These are phyloP conservation scores for Exophiala alcalophila DNA, from an alignment of 2,329 filamentous ascomycete species.

Conservation along the genomic window DNA sequence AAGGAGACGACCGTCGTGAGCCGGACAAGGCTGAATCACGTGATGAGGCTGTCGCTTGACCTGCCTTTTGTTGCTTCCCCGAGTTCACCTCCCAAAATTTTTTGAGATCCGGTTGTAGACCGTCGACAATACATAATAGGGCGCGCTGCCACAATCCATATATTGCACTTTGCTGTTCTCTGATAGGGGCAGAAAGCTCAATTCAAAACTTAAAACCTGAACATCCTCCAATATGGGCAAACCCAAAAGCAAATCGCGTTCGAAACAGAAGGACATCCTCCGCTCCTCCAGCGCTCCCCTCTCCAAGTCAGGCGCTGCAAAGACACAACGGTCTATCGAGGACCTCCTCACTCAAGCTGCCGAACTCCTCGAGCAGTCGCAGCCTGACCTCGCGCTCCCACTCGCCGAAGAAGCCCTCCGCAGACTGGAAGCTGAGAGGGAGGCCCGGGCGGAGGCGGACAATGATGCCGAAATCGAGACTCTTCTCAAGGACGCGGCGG, in stretches of 20 bases:
- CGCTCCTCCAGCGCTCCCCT: constrained; percentile 28
- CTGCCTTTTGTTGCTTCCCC: too few species aligned
- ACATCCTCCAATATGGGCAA: constrained; percentile 20
- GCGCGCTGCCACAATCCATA: too few species aligned
- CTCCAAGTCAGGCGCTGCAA: constrained; percentile 43
- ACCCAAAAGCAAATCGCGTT: constrained; percentile 18
- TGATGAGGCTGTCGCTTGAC: too few species aligned
- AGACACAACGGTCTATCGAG: constrained; percentile 51
- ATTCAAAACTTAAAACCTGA: too few species aligned
- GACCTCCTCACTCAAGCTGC: constrained; percentile 57
- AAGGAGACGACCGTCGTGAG: too few species aligned
- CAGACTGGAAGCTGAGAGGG: constrained; percentile 30
- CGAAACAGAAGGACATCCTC: constrained; percentile 21
- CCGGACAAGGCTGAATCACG: too few species aligned
- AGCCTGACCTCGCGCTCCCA: constrained; percentile 56
- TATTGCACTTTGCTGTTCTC: too few species aligned
- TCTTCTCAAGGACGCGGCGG: constrained; percentile 26
- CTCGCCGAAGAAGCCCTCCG: constrained; percentile 53
- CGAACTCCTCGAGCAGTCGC: constrained; percentile 56
- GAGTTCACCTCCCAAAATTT: too few species aligned
- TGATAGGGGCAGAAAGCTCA: too few species aligned
- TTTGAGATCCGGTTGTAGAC: too few species aligned
- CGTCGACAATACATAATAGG: too few species aligned
- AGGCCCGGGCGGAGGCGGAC: constrained; percentile 23
- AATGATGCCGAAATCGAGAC: constrained; percentile 22